Base-by-base conservation (phyloP, 306 rosid genomes). In the Fagus sylvatica region DNA sequence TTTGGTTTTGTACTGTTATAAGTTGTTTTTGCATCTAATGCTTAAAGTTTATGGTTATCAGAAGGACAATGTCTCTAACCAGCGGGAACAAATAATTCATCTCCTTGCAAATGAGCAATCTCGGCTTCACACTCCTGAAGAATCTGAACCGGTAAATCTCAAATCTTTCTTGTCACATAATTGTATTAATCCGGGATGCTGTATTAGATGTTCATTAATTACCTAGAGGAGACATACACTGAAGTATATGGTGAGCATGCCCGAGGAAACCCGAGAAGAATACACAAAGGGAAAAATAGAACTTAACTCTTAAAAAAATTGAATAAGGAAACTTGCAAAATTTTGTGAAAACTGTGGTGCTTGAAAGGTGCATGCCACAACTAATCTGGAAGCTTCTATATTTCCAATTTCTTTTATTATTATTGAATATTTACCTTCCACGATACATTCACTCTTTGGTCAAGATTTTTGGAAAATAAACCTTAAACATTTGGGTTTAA, bases 71-170 rank as follows among this genome's bases (percentile, higher is more conserved):
- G 90, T 92, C 39, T 90, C 93, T 69, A 94, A 94, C 81, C 98
- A 94, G 87, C 93, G 91, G 0, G 98, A 94, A 79, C 95, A 94
- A 76, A 73, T 90, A 43, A 89, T 90, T 82, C 95, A 90, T 85
- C 93, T 94, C 56, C 96, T 94, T 82, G 93, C 97, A 30, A 94
- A 94, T 62, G 97, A 88, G 87, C 98, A 94, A 75, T 90, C 97
- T 74, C 97, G 85, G 72, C 93, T 92, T 81, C 81, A 85, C 80
- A 81, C 86, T 79, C 95, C 88, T 75, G 95, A 87, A 37, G 91
- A 65, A 79, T 78, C 83, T 6, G 98, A 90, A 65, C 93, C 96
- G 42, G 98, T 94, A 87, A 76, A 93, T 85, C 46, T 56, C 72
- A 9, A n/a, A 49, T 36, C 76, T 39, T 53, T 76, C 53, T 49